These are phyloP conservation scores for Paraurostyla sp. DNA, from an alignment of 73 alveolate genomes.

Conservation along the genomic window DNA sequence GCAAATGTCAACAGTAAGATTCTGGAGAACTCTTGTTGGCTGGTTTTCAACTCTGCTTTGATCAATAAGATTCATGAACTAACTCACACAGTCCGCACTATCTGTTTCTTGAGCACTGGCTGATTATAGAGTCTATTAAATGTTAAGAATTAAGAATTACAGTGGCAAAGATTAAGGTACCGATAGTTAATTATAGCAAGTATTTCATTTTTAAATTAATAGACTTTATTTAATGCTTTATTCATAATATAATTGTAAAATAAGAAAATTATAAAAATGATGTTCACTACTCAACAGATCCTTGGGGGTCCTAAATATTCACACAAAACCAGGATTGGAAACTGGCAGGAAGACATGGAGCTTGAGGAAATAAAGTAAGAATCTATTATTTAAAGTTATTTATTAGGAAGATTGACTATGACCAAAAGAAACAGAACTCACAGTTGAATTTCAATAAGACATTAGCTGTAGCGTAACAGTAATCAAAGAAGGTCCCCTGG, in stretches of 20 bases:
- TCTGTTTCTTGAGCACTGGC: neutral
- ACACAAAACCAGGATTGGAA: constrained; percentile 86
- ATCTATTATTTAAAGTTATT: neutral
- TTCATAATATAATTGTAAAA: neutral
- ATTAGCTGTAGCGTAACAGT: neutral
- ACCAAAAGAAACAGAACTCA: neutral
- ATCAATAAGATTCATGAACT: neutral
- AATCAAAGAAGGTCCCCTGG: constrained; percentile 62
- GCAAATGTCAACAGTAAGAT: constrained; percentile 5
- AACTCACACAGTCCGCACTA: neutral
- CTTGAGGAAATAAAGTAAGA: constrained; percentile 80
- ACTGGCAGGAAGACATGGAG: constrained; percentile 92
- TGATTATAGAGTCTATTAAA: neutral
- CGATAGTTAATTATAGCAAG: too few species aligned
- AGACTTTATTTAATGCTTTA: too few species aligned
- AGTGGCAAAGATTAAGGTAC: too few species aligned
- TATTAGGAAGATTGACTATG: constrained; percentile 53
- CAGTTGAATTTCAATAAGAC: constrained; percentile 43
- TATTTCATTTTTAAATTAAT: too few species aligned
- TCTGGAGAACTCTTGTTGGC: neutral
- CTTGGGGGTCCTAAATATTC: constrained; percentile 89
- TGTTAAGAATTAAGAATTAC: too few species aligned
- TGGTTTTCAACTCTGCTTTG: neutral
- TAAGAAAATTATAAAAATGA: constrained; percentile 60
- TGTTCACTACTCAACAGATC: constrained; percentile 87